Base-by-base conservation (phyloP, 768 basidiomycete genomes). In the Clathrus columnatus region DNA sequence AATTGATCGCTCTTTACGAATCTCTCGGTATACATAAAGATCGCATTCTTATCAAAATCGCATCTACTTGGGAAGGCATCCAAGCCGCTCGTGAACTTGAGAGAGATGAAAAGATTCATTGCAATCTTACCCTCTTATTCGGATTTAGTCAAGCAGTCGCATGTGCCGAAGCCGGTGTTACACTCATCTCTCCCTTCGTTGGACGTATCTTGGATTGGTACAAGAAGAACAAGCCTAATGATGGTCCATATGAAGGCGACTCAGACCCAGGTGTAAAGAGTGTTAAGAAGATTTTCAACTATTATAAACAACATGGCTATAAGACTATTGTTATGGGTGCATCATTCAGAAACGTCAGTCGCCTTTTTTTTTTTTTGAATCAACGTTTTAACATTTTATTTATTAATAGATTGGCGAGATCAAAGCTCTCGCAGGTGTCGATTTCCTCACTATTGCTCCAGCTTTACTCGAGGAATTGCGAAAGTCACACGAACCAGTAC, bases 281-380 rank as follows among this genome's bases (percentile, higher is more conserved):
- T 42, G 96, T 99, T 60, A 86, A 90, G 77, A 87, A 80, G 73
- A 99, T 99, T 77, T 99, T 86, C 84, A 90, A 95, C 79, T 98
- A 93, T 73, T 99, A 99, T 83, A 98, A 97, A 81, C 93, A 96
- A 69, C 82, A 98, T 74, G 80, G 81, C 58, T 98, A 99, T 82
- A 91, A 93, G 66, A 99, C 96, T 63, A 97, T 99, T 72, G 95
- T 98, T 70, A 97, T 98, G 96, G 96, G 95, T 68, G 96, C 96
- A 57, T 95, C 92, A 28, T 97, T 99, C 93, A 89, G 96, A 69
- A 98, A 97, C 78, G 85, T 93, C 63, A 56, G 87, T 75, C 21
- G 2, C 17, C 30, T 21, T 43, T 50, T 5, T 36, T 10, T 51
- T 26, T 14, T 50, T 1, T 57, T 5, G 52, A 46, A 36, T n/a